phyloP scores from a whole-genome alignment of 345 rosid genomes.

The Xanthoceras sorbifolium region DNA sequence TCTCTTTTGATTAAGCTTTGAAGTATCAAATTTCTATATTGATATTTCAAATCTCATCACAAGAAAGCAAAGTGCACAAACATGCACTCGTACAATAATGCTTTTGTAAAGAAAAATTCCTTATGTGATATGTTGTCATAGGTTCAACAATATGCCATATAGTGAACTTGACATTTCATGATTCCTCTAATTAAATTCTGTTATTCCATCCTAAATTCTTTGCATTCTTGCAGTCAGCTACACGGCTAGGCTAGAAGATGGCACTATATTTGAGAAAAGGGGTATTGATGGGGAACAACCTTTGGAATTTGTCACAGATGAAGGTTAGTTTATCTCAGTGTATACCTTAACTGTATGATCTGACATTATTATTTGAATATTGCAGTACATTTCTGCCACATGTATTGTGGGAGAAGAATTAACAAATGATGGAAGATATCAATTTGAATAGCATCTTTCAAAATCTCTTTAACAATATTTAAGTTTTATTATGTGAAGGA shows the following conservation, averaged over 20 bases:
- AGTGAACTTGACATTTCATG: background rate
- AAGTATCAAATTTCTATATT: background rate
- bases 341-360: background rate
- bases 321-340: slow-evolving; percentile 41
- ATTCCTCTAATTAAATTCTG: background rate
- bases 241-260: slow-evolving; percentile 49
- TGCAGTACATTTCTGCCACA: background rate
- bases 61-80: background rate
- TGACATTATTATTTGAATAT: background rate
- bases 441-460: background rate
- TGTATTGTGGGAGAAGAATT: background rate
- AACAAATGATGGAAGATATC: background rate
- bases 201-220: slow-evolving; percentile 12
- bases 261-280: slow-evolving; percentile 54
- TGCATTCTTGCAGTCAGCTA: slow-evolving; percentile 47
- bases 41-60: background rate
- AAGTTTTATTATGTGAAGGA: background rate
- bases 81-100: background rate
- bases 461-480: background rate
- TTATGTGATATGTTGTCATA: background rate
- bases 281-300: slow-evolving; percentile 52
- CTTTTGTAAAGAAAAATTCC: background rate
- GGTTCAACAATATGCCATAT: background rate
- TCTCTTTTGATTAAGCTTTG: background rate
- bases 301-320: slow-evolving; percentile 54